Evolutionary conservation across 352 stramenopile genomes (phyloP).

Genomic region (Phytophthora hibernalis): DNA sequence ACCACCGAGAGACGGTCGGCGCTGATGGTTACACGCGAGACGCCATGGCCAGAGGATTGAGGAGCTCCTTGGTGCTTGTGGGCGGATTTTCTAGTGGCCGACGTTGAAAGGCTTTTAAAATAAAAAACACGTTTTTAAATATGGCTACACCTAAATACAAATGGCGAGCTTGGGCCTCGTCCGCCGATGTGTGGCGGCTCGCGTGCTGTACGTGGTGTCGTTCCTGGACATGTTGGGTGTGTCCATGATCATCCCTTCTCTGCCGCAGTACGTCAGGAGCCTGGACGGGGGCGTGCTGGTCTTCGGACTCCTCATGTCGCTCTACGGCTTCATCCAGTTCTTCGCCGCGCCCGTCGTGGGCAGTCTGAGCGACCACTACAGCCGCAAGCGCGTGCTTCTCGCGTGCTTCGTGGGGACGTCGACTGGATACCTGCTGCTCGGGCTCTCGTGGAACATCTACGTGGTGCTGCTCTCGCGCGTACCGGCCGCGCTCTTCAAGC

Average conservation of each 20-base stretch:
- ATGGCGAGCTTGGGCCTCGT: too few relatives aligned
- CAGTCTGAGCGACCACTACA: conserved; percentile 78
- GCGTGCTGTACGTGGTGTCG: conserved; percentile 78
- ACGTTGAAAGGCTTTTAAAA: too few relatives aligned
- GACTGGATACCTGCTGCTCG: conserved; percentile 73
- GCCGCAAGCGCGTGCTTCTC: conserved; percentile 65
- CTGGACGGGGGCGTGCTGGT: conserved; percentile 75
- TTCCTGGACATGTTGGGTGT: conserved; percentile 86
- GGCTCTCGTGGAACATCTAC: conserved; percentile 81
- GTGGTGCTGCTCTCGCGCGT: conserved; percentile 79
- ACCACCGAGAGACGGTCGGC: conserved; percentile 60
- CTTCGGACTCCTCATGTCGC: conserved; percentile 83
- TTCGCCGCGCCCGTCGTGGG: conserved; percentile 79
- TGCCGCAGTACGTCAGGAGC: conserved; percentile 79
- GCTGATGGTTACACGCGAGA: conserved; percentile 62
- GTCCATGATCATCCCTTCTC: conserved; percentile 87
- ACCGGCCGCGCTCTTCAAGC: conserved; percentile 79
- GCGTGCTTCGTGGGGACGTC: conserved; percentile 69
- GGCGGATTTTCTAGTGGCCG: conserved; percentile 31
- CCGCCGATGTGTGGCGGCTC: conserved; percentile 39
- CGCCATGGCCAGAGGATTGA: conserved; percentile 35
- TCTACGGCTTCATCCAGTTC: conserved; percentile 89
- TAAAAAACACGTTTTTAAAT: too few relatives aligned
- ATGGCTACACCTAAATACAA: neutral
- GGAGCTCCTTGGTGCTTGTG: too few relatives aligned